Conservation (phyloP, 768 basidiomycete genomes). For the Suillus paluster region DNA sequence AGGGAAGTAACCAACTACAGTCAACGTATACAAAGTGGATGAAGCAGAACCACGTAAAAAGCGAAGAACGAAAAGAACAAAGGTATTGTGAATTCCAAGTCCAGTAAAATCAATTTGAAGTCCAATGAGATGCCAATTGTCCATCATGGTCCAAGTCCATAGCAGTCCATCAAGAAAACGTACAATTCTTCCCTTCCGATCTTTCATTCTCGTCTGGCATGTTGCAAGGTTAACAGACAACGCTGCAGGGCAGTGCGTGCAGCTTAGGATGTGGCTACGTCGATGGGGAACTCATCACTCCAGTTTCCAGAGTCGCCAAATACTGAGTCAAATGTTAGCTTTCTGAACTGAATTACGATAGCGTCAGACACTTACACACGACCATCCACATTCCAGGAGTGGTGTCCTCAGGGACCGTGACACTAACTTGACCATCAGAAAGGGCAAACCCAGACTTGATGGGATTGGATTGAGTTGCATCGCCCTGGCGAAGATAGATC, state of each 20-base stretch:
- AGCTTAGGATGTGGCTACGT: constrained; percentile 15
- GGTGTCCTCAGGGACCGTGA: constrained; percentile 44
- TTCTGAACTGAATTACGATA: neutral
- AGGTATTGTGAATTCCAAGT: neutral
- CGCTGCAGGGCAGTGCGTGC: no score
- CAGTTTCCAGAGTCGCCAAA: constrained; percentile 60
- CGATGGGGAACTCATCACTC: constrained; percentile 49
- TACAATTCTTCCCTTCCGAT: neutral
- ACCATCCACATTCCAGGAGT: constrained; percentile 45
- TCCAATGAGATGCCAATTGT: constrained; percentile 2
- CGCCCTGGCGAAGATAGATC: constrained; percentile 46
- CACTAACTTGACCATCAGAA: constrained; percentile 35
- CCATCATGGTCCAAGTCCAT: neutral
- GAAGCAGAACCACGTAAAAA: neutral
- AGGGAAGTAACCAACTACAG: neutral
- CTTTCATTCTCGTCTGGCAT: neutral
- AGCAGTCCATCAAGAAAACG: neutral
- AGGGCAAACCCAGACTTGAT: constrained; percentile 46
- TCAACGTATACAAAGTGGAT: neutral
- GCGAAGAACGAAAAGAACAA: neutral
- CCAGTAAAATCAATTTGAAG: neutral
- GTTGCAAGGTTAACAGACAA: neutral
- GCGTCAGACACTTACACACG: constrained; percentile 42
- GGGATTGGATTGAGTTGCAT: constrained; percentile 34
- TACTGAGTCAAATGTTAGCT: constrained; percentile 36